Base-by-base conservation (phyloP, 2,329 filamentous ascomycete species). In the Ceratocystis lukuohia region DNA sequence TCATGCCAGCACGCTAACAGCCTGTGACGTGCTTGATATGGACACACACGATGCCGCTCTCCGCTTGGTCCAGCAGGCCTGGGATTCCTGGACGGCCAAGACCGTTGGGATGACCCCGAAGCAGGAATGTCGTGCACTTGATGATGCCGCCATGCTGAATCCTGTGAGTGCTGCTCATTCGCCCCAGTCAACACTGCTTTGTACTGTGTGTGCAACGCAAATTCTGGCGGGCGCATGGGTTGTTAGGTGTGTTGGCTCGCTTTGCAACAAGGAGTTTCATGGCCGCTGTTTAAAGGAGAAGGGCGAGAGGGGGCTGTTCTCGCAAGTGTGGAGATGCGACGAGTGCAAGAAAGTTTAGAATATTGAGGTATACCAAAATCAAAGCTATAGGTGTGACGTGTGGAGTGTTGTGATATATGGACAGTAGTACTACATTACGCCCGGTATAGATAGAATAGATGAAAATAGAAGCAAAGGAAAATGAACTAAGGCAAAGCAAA, bases 1-100 rank as follows among this genome's bases (percentile, higher is more conserved):
- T 70, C 82, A 84, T 69, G 70, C 79, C 17, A 77, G 77, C 48
- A 78, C 81, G 63, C 75, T 85, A 62, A 74, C 83, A 48, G 78
- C 79, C 1, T 75, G 80, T 53, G 75, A 80, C 65, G 74, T 78
- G 3, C 71, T 85, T 30, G 73, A 77, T 4, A 79, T 81, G 59
- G 69, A 74, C 2, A 77, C 75, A 25, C 73, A 84, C 20, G 69
- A 74, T 6, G 73, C 78, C 50, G 79, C 79, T 0, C 74, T 80
- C 15, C 70, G 70, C 41, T 71, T 77, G 7, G 75, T 84, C 64
- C 77, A 79, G 28, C 73, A 76, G 15, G 78, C 77, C 41, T 77
- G 53, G 25, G 53, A 61, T 25, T 53, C 64, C 10, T 65, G 64
- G 64, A 56, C 41, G 3, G 22, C 15, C 4, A 46, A 48, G 33